phyloP scores from a whole-genome alignment of 352 stramenopile genomes.

The Phytophthora pluvialis region DNA sequence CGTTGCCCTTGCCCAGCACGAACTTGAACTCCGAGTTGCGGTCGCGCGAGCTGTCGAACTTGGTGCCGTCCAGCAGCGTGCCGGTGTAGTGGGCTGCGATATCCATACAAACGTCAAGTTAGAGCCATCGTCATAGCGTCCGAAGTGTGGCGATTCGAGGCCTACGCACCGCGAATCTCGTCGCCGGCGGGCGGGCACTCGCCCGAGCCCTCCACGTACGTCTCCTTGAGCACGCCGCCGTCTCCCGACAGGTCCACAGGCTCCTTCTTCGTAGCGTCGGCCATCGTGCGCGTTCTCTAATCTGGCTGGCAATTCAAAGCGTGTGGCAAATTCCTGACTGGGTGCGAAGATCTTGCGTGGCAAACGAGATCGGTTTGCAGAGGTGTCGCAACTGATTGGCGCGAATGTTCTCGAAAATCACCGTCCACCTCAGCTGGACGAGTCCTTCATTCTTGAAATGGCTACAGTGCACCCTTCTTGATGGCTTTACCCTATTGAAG shows the following conservation, averaged over 20 bases:
- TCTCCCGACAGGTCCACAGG: slow-evolving; percentile 85
- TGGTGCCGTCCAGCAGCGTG: slow-evolving; percentile 93
- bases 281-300: slow-evolving; percentile 35
- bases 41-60: slow-evolving; percentile 95
- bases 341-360: slow-evolving; percentile 19
- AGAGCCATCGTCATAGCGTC: slow-evolving; percentile 1
- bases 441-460: slow-evolving; percentile 4
- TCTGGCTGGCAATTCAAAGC: neutral
- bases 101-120: neutral
- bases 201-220: slow-evolving; percentile 88
- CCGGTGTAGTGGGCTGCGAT: slow-evolving; percentile 95
- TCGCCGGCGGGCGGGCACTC: slow-evolving; percentile 80
- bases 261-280: slow-evolving; percentile 46
- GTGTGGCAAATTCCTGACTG: slow-evolving; percentile 31
- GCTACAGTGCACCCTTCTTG: neutral
- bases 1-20: slow-evolving; percentile 87
- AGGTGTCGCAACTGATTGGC: slow-evolving; percentile 18
- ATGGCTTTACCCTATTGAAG: no score
- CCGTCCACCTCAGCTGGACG: neutral
- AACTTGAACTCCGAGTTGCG: slow-evolving; percentile 90
- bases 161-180: slow-evolving; percentile 75
- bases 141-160: neutral
- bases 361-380: slow-evolving; percentile 13
- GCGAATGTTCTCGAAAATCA: slow-evolving; percentile 60
- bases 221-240: slow-evolving; percentile 93